phyloP scores from a whole-genome alignment of 2,329 filamentous ascomycete genomes.

The Cercospora sojina region DNA sequence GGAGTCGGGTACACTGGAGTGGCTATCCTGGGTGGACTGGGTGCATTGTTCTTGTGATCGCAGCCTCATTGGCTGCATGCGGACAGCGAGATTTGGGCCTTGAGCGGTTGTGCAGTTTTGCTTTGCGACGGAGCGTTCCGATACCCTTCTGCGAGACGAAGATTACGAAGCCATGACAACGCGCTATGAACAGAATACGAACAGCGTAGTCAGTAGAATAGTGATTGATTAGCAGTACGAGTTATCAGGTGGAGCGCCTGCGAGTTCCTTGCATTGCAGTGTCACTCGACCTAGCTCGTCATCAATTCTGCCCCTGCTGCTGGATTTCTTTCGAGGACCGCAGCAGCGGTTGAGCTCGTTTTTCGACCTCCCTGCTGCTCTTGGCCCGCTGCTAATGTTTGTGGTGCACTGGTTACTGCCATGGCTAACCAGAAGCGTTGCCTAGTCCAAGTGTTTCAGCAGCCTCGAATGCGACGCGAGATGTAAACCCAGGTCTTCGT shows the following conservation, averaged over 20 bases:
- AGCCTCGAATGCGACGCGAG: background rate
- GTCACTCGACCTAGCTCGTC: slow-evolving; percentile 17
- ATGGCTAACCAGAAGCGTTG: background rate
- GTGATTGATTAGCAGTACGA: background rate
- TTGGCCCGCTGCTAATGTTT: background rate
- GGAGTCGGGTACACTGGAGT: slow-evolving; percentile 5
- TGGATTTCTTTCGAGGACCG: background rate
- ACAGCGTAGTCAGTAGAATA: background rate
- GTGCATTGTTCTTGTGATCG: slow-evolving; percentile 19
- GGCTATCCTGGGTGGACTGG: slow-evolving; percentile 22
- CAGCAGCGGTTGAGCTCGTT: background rate
- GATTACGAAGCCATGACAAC: slow-evolving; percentile 12
- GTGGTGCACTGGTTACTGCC: background rate
- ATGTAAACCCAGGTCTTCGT: background rate
- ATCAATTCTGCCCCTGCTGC: slow-evolving; percentile 23
- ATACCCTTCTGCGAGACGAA: slow-evolving; percentile 21
- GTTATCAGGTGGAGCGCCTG: background rate
- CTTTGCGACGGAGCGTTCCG: slow-evolving; percentile 8
- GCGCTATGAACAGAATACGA: background rate
- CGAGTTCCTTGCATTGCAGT: slow-evolving; percentile 3
- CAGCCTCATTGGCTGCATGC: background rate
- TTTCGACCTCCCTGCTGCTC: background rate
- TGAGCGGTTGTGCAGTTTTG: background rate
- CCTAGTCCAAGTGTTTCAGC: background rate
- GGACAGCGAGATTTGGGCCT: background rate